A percentile compares a stretch with the other conserved stretches of the same genome.
These are phyloP conservation scores for Phaffomyces opuntiae DNA, from an alignment of 805 yeast genomes.

Conservation along the genomic window DNA sequence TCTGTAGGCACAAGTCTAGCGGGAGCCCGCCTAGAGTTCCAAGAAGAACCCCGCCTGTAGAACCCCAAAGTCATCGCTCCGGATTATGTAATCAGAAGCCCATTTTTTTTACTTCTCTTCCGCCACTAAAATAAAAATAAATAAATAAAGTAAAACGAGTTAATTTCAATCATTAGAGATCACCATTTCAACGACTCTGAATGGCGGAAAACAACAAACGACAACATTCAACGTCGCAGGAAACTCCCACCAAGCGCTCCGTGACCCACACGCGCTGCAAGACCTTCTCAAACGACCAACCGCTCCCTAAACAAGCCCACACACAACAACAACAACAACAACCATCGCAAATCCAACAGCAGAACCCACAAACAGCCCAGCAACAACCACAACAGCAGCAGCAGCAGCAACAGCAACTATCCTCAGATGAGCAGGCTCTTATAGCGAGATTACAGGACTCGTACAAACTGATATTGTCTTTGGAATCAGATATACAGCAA, in stretches of 20 bases:
- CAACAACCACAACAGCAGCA: neutral
- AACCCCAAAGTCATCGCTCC: too few relatives aligned
- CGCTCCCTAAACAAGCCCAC: neutral
- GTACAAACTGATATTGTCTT: slow-evolving; percentile 58
- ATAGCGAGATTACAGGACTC: slow-evolving; percentile 71
- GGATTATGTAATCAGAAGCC: too few relatives aligned
- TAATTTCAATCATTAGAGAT: neutral
- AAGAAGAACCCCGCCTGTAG: too few relatives aligned
- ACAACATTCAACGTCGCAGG: slow-evolving; percentile 8
- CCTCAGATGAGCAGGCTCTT: slow-evolving; percentile 57
- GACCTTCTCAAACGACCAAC: slow-evolving; percentile 6
- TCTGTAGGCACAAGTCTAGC: too few relatives aligned
- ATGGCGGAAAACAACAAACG: slow-evolving; percentile 11
- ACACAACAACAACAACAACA: too few relatives aligned
- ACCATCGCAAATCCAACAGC: too few relatives aligned
- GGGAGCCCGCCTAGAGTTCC: too few relatives aligned
- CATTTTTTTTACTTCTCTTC: too few relatives aligned
- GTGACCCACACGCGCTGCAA: slow-evolving; percentile 8
- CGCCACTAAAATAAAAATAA: neutral
- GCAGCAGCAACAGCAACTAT: slow-evolving; percentile 11
- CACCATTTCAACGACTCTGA: neutral
- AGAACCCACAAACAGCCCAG: neutral
- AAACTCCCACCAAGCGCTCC: slow-evolving; percentile 8
- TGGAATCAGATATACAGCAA: slow-evolving; percentile 64
- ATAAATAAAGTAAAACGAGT: neutral